A percentile compares a stretch with the other conserved stretches of the same genome.
Conservation (phyloP, 768 basidiomycete genomes). For the Naematelia encephala region DNA sequence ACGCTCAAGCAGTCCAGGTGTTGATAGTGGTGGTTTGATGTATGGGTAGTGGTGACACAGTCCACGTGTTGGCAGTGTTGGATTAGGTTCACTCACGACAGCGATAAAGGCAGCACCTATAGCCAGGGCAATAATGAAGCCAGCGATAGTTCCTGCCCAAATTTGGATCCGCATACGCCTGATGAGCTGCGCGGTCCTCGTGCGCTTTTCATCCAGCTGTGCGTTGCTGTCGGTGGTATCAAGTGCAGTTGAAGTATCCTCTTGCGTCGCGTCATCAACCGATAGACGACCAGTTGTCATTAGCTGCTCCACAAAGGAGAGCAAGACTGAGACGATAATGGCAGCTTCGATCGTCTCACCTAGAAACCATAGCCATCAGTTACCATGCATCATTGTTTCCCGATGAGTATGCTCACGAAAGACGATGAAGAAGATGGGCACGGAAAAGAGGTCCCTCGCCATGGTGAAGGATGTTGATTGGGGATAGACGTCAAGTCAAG, state of each 20-base stretch:
- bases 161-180: slow-evolving; percentile 71
- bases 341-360: slow-evolving; percentile 83
- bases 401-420: slow-evolving; percentile 57
- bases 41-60: too few relatives aligned
- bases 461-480: slow-evolving; percentile 51
- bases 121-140: slow-evolving; percentile 72
- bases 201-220: slow-evolving; percentile 7
- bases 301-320: slow-evolving; percentile 79
- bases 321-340: slow-evolving; percentile 87
- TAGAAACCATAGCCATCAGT: slow-evolving; percentile 4
- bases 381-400: neutral
- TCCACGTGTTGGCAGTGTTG: too few relatives aligned
- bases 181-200: slow-evolving; percentile 26
- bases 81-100: slow-evolving; percentile 53
- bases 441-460: slow-evolving; percentile 73
- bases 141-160: slow-evolving; percentile 67
- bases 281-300: slow-evolving; percentile 43
- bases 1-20: neutral
- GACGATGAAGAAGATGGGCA: slow-evolving; percentile 94
- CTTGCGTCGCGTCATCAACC: neutral
- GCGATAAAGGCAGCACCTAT: slow-evolving; percentile 91
- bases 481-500: neutral
- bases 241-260: neutral
- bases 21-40: too few relatives aligned
- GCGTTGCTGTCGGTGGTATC: neutral